Percentiles rank a stretch among this genome's conserved stretches.
phyloP scores from a whole-genome alignment of 257 asterid genomes.

The Capsicum chinense region DNA sequence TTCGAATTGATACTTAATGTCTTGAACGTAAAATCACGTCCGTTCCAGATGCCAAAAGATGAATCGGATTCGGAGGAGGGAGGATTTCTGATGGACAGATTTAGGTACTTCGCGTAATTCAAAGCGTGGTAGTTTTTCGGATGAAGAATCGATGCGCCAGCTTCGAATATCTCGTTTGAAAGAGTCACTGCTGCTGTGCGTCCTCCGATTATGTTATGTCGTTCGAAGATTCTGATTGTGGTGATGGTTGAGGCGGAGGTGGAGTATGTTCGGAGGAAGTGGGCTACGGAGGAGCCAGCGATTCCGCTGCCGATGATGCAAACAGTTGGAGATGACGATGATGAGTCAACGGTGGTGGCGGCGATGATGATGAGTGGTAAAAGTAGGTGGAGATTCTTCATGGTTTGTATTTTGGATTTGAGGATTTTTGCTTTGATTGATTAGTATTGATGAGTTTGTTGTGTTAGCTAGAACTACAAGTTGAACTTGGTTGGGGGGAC shows the following conservation, averaged over 20 bases:
- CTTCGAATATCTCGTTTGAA: constrained; percentile 83
- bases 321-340: constrained; percentile 44
- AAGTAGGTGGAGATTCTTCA: neutral
- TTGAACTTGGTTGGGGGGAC: neutral
- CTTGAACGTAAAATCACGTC: constrained; percentile 66
- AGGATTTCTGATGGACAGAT: constrained; percentile 52
- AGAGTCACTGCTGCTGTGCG: constrained; percentile 91
- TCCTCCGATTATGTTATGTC: constrained; percentile 73
- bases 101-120: constrained; percentile 58
- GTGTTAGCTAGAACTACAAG: neutral
- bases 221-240: constrained; percentile 66
- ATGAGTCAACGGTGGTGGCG: neutral
- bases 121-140: constrained; percentile 82
- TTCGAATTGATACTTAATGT: constrained; percentile 56
- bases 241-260: constrained; percentile 40
- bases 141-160: constrained; percentile 92
- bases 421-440: neutral
- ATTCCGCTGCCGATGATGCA: constrained; percentile 97
- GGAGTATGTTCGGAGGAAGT: constrained; percentile 85
- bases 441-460: neutral
- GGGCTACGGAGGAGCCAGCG: constrained; percentile 97
- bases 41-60: constrained; percentile 87
- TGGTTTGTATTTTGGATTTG: neutral
- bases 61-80: constrained; percentile 41
- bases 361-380: neutral